These are phyloP conservation scores for Rehmannia glutinosa DNA, from an alignment of 257 asterid genomes.

Conservation along the genomic window DNA sequence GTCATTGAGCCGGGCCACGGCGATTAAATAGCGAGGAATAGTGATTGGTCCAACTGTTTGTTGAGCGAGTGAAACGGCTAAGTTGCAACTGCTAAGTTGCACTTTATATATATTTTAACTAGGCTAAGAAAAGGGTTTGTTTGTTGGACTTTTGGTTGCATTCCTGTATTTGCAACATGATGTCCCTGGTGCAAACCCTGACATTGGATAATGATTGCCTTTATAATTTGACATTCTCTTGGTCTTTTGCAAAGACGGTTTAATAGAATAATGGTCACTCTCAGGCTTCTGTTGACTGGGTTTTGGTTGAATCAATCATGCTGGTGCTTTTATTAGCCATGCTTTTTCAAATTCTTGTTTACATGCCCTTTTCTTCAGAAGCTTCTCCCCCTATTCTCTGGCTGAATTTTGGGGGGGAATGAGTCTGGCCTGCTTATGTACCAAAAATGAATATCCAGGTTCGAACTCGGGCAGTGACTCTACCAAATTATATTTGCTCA, in stretches of 20 bases:
- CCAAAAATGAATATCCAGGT: conserved; percentile 46
- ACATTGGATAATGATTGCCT: too few species aligned
- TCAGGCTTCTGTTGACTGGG: neutral
- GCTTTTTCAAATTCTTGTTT: neutral
- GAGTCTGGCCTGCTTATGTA: conserved; percentile 17
- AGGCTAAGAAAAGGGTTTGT: too few species aligned
- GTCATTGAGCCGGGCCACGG: too few species aligned
- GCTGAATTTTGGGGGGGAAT: neutral
- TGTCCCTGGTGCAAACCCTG: too few species aligned
- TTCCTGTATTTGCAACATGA: too few species aligned
- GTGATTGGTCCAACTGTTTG: too few species aligned
- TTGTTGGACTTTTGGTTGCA: too few species aligned
- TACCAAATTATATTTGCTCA: conserved; percentile 24
- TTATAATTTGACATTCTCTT: too few species aligned
- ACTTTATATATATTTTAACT: too few species aligned
- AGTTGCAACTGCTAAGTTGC: too few species aligned
- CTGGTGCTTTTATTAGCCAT: neutral
- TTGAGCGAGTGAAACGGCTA: too few species aligned
- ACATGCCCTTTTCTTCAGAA: neutral
- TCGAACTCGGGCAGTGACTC: conserved; percentile 85
- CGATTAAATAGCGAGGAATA: too few species aligned
- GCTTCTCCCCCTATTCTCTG: neutral
- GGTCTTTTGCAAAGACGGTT: neutral
- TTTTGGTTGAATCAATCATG: neutral
- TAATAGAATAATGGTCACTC: neutral